Conservation (phyloP, 768 basidiomycete genomes). For the Pisolithus microcarpus region DNA sequence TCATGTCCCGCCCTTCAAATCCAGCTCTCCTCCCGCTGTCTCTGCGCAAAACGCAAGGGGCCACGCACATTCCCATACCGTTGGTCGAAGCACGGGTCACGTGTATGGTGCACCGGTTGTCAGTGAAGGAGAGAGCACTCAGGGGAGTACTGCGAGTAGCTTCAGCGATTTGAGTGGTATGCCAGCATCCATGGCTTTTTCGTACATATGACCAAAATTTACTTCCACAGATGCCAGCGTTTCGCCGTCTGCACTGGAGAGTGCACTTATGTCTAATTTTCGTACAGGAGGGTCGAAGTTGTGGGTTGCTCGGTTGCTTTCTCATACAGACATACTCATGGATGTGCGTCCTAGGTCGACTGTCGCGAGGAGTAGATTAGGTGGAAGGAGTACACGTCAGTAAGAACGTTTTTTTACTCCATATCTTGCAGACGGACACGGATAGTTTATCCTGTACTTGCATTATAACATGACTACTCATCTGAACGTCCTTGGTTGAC, state of each 20-base stretch:
- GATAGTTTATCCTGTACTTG: neutral
- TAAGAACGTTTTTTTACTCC: neutral
- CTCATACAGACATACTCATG: neutral
- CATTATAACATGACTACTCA: neutral
- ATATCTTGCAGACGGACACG: too few relatives aligned
- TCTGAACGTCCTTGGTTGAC: too few relatives aligned
- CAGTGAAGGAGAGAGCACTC: conserved; percentile 54
- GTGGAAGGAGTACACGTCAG: neutral
- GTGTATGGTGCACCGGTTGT: conserved; percentile 30
- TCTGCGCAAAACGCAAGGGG: conserved; percentile 51
- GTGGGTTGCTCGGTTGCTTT: conserved; percentile 38
- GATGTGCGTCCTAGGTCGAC: conserved; percentile 23
- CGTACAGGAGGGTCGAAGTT: conserved; percentile 58
- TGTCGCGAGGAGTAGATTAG: conserved; percentile 25
- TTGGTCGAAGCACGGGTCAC: conserved; percentile 31
- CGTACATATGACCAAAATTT: neutral
- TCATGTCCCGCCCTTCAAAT: conserved; percentile 48
- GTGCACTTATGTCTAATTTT: conserved; percentile 71
- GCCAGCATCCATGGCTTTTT: conserved; percentile 8
- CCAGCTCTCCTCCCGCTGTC: conserved; percentile 54
- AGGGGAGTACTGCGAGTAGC: conserved; percentile 71
- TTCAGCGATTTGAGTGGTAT: conserved; percentile 84
- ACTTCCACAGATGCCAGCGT: conserved; percentile 54
- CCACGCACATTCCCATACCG: conserved; percentile 37
- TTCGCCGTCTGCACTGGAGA: conserved; percentile 74